A percentile compares a stretch with the other conserved stretches of the same genome.
These are phyloP conservation scores for Phytopythium helicoides DNA, from an alignment of 352 stramenopile genomes.

Conservation along the genomic window DNA sequence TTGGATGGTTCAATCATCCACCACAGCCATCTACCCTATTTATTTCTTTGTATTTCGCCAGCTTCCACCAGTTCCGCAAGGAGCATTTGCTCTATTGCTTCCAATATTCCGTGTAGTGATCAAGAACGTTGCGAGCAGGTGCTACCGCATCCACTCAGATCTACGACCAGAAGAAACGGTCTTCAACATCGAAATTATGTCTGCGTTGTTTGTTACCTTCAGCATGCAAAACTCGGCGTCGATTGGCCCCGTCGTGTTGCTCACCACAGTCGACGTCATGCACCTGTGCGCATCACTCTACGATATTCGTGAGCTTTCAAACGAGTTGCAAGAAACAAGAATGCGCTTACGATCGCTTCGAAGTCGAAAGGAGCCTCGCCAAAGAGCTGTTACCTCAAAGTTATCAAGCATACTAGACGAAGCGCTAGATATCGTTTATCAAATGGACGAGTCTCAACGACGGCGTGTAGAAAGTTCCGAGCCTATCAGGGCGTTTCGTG, in stretches of 20 bases:
- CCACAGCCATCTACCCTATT: slow-evolving; percentile 12
- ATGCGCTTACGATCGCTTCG: too few species aligned
- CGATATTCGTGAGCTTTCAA: slow-evolving; percentile 6
- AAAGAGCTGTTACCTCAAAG: too few species aligned
- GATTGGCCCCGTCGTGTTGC: slow-evolving; percentile 17
- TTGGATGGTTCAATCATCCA: slow-evolving; percentile 10
- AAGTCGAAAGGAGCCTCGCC: too few species aligned
- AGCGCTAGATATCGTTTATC: too few species aligned
- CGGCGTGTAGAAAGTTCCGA: too few species aligned
- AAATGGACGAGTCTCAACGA: too few species aligned
- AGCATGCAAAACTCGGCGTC: slow-evolving; percentile 43
- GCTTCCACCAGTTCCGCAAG: slow-evolving; percentile 7
- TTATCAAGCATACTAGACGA: too few species aligned
- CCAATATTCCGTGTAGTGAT: slow-evolving; percentile 18
- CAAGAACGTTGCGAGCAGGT: slow-evolving; percentile 15
- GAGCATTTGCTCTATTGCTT: slow-evolving; percentile 11
- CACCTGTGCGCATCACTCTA: slow-evolving; percentile 13
- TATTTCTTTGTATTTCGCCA: slow-evolving; percentile 22
- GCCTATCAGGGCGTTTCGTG: too few species aligned
- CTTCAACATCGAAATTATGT: slow-evolving; percentile 21
- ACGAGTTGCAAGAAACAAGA: too few species aligned
- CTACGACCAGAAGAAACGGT: slow-evolving; percentile 15
- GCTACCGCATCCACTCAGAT: slow-evolving; percentile 12
- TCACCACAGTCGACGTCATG: slow-evolving; percentile 16
- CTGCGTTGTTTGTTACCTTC: slow-evolving; percentile 31